Percentiles rank a stretch among this genome's conserved stretches.
Conservation (phyloP, 2,329 filamentous ascomycete genomes). For the Simplicillium sp. region DNA sequence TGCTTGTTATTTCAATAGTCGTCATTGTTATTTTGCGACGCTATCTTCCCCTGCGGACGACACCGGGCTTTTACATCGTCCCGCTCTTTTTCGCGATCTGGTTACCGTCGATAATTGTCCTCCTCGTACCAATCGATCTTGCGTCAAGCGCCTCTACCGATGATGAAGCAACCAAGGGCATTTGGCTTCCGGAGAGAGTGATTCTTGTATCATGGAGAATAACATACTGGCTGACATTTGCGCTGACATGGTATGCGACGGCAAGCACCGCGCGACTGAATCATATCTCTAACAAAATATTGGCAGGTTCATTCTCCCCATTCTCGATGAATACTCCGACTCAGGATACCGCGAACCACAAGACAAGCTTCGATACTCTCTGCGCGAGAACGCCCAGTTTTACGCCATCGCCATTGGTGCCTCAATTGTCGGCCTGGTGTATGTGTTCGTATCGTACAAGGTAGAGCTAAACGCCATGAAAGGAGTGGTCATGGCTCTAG, state of each 20-base stretch:
- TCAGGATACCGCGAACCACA: slow-evolving; percentile 84
- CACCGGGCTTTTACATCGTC: slow-evolving; percentile 79
- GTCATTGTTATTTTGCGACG: slow-evolving; percentile 80
- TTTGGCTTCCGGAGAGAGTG: slow-evolving; percentile 75
- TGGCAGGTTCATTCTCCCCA: slow-evolving; percentile 73
- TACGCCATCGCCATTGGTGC: slow-evolving; percentile 70
- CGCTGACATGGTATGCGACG: slow-evolving; percentile 69
- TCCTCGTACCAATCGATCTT: slow-evolving; percentile 92
- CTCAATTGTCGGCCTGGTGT: slow-evolving; percentile 64
- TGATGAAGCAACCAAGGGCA: slow-evolving; percentile 62
- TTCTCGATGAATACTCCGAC: slow-evolving; percentile 91
- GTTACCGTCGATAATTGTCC: slow-evolving; percentile 80
- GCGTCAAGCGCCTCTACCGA: slow-evolving; percentile 72
- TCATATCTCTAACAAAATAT: slow-evolving; percentile 6
- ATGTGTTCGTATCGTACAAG: slow-evolving; percentile 72
- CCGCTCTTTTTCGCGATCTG: slow-evolving; percentile 95
- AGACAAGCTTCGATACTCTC: slow-evolving; percentile 71
- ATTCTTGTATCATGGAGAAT: slow-evolving; percentile 89
- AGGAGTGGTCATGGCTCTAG: slow-evolving; percentile 80
- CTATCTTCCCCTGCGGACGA: slow-evolving; percentile 83
- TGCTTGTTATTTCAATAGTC: slow-evolving; percentile 63
- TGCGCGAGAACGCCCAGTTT: slow-evolving; percentile 81
- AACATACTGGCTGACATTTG: slow-evolving; percentile 94
- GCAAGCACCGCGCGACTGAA: not conserved
- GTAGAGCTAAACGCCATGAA: slow-evolving; percentile 67